Evolutionary conservation across 805 yeast species (phyloP).

Genomic region (Saccharomycopsis guyanensis): DNA sequence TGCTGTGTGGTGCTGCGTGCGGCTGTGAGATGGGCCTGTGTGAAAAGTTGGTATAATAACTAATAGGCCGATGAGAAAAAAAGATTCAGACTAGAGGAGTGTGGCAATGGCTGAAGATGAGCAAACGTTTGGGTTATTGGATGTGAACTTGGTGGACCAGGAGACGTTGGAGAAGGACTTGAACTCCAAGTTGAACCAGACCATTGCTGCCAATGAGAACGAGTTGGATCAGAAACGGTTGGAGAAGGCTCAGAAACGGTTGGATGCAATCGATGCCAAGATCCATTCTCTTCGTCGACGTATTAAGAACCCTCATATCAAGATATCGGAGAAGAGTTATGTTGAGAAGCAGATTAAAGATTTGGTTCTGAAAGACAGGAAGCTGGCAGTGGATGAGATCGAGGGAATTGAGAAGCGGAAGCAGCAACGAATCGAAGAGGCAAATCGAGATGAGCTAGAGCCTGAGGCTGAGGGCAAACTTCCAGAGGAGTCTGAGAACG

Average conservation of each 20-base stretch:
- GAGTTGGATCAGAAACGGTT: conserved; percentile 72
- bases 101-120: background rate
- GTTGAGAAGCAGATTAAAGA: conserved; percentile 46
- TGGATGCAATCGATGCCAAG: conserved; percentile 37
- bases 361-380: conserved; percentile 43
- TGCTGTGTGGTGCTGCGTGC: too few species aligned
- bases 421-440: conserved; percentile 31
- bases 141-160: conserved; percentile 68
- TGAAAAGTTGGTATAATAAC: too few species aligned
- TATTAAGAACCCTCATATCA: conserved; percentile 43
- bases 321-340: conserved; percentile 56
- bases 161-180: conserved; percentile 68
- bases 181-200: conserved; percentile 59
- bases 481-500: conserved; percentile 73
- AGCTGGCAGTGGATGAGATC: conserved; percentile 51
- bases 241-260: conserved; percentile 51
- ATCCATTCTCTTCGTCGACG: conserved; percentile 41
- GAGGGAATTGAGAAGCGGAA: conserved; percentile 43
- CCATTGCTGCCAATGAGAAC: conserved; percentile 51
- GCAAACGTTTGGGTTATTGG: conserved; percentile 30
- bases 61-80: too few species aligned
- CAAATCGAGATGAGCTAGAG: conserved; percentile 13
- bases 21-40: too few species aligned
- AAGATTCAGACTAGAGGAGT: background rate
- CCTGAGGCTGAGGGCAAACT: conserved; percentile 31